These are phyloP conservation scores for Sarocladiaceae sp. DNA, from an alignment of 2,329 filamentous ascomycete species.

Conservation along the genomic window DNA sequence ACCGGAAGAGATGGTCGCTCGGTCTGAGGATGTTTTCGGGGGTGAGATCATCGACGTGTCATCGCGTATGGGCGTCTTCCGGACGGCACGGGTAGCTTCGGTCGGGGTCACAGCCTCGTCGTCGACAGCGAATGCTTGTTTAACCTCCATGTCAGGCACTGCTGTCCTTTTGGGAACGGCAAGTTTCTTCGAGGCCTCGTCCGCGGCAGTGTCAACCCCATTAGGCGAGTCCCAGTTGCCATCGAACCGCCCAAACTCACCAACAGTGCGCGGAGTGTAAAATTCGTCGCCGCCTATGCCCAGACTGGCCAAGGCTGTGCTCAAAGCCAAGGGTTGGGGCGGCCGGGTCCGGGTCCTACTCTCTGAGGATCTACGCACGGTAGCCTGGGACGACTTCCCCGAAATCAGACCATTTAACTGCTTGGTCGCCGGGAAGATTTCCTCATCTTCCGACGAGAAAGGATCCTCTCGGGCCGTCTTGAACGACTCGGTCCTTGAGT, in stretches of 20 bases:
- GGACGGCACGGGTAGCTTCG: conserved; percentile 44
- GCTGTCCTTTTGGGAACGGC: conserved; percentile 45
- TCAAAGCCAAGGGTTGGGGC: conserved; percentile 28
- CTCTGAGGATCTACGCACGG: conserved; percentile 32
- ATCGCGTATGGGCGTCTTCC: conserved; percentile 40
- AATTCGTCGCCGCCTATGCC: conserved; percentile 30
- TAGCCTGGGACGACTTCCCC: conserved; percentile 36
- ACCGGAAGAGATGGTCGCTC: conserved; percentile 19
- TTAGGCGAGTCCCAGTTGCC: conserved; percentile 47
- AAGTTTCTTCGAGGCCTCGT: conserved; percentile 46
- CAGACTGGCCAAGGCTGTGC: conserved; percentile 32
- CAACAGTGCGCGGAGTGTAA: conserved; percentile 35
- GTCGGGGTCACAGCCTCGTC: conserved; percentile 42
- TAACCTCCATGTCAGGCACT: conserved; percentile 23
- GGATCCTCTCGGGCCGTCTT: conserved; percentile 63
- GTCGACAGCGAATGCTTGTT: conserved; percentile 17
- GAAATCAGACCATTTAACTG: conserved; percentile 26
- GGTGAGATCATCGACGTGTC: conserved; percentile 29
- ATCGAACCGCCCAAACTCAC: conserved; percentile 50
- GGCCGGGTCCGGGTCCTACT: conserved; percentile 11
- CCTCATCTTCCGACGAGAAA: conserved; percentile 55
- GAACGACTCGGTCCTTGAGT: conserved; percentile 64
- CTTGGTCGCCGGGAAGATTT: conserved; percentile 33
- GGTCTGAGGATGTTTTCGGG: conserved; percentile 25
- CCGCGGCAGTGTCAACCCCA: conserved; percentile 44